Percentiles rank a stretch among this genome's conserved stretches.
Evolutionary conservation across 1,284 basidiomycete genomes (phyloP).

Genomic region (Athelia psychrophila): DNA sequence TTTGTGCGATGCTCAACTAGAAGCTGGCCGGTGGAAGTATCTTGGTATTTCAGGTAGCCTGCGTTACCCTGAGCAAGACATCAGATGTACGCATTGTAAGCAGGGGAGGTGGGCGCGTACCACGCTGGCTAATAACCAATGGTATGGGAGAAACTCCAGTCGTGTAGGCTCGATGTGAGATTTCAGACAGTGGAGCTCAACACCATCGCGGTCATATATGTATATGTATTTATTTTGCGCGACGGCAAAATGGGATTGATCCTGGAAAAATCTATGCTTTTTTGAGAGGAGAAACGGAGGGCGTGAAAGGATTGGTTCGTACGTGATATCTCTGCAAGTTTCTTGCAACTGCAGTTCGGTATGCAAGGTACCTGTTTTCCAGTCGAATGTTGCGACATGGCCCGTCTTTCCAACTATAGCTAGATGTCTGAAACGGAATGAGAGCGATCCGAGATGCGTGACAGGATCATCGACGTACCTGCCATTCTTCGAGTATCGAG

Average conservation of each 20-base stretch:
- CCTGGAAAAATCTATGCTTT: slow-evolving; percentile 78
- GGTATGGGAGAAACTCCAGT: slow-evolving; percentile 93
- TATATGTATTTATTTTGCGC: slow-evolving; percentile 97
- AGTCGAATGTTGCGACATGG: slow-evolving; percentile 95
- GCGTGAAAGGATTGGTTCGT: slow-evolving; percentile 18
- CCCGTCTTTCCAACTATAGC: slow-evolving; percentile 83
- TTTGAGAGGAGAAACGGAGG: background rate
- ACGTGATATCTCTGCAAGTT: slow-evolving; percentile 90
- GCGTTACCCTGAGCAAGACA: slow-evolving; percentile 63
- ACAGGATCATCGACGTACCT: slow-evolving; percentile 45
- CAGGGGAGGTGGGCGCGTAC: slow-evolving; percentile 43
- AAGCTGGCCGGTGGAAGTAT: slow-evolving; percentile 91
- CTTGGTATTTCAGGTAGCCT: slow-evolving; percentile 95
- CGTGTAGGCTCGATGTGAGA: slow-evolving; percentile 88
- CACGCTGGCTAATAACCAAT: slow-evolving; percentile 89
- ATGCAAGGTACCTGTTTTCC: slow-evolving; percentile 86
- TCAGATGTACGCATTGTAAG: slow-evolving; percentile 1
- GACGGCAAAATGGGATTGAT: slow-evolving; percentile 91
- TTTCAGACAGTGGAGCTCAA: slow-evolving; percentile 87
- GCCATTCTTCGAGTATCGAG: slow-evolving; percentile 89
- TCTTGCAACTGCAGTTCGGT: slow-evolving; percentile 90
- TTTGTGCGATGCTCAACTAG: slow-evolving; percentile 90
- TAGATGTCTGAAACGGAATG: slow-evolving; percentile 55
- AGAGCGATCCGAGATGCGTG: background rate
- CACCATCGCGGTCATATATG: slow-evolving; percentile 93